Percentiles rank a stretch among this genome's conserved stretches.
These are phyloP conservation scores for Aspergillus sp. DNA, from an alignment of 2,329 filamentous ascomycete species.

Conservation along the genomic window DNA sequence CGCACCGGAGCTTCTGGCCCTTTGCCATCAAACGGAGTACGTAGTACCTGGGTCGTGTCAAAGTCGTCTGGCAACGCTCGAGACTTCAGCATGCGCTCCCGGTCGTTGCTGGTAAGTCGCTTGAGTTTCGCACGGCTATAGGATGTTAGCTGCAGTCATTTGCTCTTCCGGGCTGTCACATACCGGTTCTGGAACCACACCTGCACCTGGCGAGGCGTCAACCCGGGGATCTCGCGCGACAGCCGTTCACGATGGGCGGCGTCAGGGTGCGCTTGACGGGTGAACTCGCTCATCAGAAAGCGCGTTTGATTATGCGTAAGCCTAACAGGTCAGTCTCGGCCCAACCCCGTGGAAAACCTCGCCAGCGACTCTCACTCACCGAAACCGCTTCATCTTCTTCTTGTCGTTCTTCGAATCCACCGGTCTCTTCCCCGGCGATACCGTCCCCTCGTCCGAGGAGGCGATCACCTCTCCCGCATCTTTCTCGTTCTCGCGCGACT, in stretches of 20 bases:
- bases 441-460: slow-evolving; percentile 29
- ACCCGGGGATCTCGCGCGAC: slow-evolving; percentile 83
- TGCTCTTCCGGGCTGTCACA: slow-evolving; percentile 25
- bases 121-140: slow-evolving; percentile 60
- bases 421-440: slow-evolving; percentile 25
- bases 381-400: slow-evolving; percentile 45
- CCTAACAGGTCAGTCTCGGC: slow-evolving; percentile 44
- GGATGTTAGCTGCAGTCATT: too few relatives aligned
- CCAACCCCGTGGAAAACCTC: slow-evolving; percentile 6
- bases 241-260: slow-evolving; percentile 84
- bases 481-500: slow-evolving; percentile 18
- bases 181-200: slow-evolving; percentile 99
- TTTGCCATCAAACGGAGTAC: slow-evolving; percentile 50
- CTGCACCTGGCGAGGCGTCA: slow-evolving; percentile 90
- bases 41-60: slow-evolving; percentile 58
- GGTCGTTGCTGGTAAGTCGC: slow-evolving; percentile 59
- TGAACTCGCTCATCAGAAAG: slow-evolving; percentile 95
- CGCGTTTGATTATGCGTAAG: slow-evolving; percentile 96
- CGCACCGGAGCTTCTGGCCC: slow-evolving; percentile 48
- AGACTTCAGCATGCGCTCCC: slow-evolving; percentile 60
- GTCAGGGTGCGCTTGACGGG: slow-evolving; percentile 90
- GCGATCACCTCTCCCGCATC: slow-evolving; percentile 16
- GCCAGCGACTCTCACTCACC: slow-evolving; percentile 35
- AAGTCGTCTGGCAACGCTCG: slow-evolving; percentile 59
- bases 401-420: slow-evolving; percentile 32